Evolutionary conservation across 2,329 filamentous ascomycete genomes (phyloP).

Genomic region (Neobulgaria alba): DNA sequence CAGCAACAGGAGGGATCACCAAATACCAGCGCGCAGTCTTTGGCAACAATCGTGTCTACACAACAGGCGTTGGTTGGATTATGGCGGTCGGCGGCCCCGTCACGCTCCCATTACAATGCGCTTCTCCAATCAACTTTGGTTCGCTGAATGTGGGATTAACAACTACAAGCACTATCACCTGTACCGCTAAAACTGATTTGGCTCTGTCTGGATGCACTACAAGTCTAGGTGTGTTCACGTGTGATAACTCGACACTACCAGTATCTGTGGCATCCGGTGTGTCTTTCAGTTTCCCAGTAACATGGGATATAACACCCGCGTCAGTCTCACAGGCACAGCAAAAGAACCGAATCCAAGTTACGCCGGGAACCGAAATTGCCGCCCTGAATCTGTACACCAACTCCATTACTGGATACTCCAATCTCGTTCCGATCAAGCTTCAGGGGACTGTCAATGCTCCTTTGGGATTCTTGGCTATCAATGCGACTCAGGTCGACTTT

Average conservation of each 20-base stretch:
- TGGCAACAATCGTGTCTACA: slow-evolving; percentile 26
- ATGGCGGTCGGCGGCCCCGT: slow-evolving; percentile 31
- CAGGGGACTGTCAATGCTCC: slow-evolving; percentile 28
- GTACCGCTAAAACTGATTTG: slow-evolving; percentile 28
- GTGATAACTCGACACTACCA: slow-evolving; percentile 27
- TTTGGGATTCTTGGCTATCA: slow-evolving; percentile 24
- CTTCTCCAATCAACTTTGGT: slow-evolving; percentile 30
- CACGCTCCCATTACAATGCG: slow-evolving; percentile 29
- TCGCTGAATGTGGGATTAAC: slow-evolving; percentile 22
- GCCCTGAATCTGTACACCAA: slow-evolving; percentile 29
- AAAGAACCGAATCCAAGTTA: too few relatives aligned
- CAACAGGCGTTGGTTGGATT: slow-evolving; percentile 7
- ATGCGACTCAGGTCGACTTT: slow-evolving; percentile 28
- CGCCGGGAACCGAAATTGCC: slow-evolving; percentile 26
- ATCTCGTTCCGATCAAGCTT: slow-evolving; percentile 26
- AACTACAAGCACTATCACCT: slow-evolving; percentile 21
- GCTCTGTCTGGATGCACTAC: slow-evolving; percentile 26
- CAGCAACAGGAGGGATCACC: slow-evolving; percentile 25
- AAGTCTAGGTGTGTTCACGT: slow-evolving; percentile 25
- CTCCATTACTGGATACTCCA: slow-evolving; percentile 26
- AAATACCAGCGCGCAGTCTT: slow-evolving; percentile 30
- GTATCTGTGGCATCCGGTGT: slow-evolving; percentile 23
- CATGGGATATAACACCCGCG: slow-evolving; percentile 24
- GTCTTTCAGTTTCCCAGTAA: slow-evolving; percentile 28
- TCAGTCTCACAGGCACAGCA: too few relatives aligned